These are phyloP conservation scores for Speleostelium caveatum DNA, from an alignment of 78 protist genomes.

Conservation along the genomic window DNA sequence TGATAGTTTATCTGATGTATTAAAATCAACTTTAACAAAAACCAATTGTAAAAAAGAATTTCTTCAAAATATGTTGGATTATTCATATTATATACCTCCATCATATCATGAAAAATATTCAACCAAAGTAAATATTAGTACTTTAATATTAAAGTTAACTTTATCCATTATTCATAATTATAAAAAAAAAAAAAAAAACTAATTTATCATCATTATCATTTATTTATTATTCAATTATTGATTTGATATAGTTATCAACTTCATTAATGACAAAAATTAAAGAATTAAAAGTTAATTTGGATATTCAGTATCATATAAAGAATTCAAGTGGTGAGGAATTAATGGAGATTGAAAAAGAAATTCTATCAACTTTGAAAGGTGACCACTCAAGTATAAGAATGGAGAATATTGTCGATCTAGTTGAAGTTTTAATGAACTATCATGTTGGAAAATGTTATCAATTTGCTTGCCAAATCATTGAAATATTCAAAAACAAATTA, in stretches of 20 bases:
- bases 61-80: constrained; percentile 2
- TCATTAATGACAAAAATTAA: constrained; percentile 65
- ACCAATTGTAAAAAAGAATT: constrained; percentile 10
- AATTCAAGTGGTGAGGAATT: constrained; percentile 37
- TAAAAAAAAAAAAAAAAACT: too few species aligned
- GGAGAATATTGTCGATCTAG: constrained; percentile 51
- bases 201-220: too few species aligned
- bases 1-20: constrained; percentile 58
- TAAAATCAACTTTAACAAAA: constrained; percentile 24
- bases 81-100: constrained; percentile 54
- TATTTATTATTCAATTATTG: neutral
- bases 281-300: constrained; percentile 49
- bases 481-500: constrained; percentile 46
- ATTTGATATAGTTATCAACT: constrained; percentile 49
- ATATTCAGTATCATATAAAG: constrained; percentile 57
- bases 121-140: constrained; percentile 3
- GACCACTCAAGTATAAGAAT: constrained; percentile 45
- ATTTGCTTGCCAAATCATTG: constrained; percentile 34
- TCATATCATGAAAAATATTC: constrained; percentile 42
- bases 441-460: constrained; percentile 28
- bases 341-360: constrained; percentile 55
- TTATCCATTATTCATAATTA: neutral
- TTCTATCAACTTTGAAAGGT: constrained; percentile 18
- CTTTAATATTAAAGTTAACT: neutral
- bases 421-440: constrained; percentile 21